Evolutionary conservation across 805 yeast genomes (phyloP).

Genomic region (Candida andamanensis): DNA sequence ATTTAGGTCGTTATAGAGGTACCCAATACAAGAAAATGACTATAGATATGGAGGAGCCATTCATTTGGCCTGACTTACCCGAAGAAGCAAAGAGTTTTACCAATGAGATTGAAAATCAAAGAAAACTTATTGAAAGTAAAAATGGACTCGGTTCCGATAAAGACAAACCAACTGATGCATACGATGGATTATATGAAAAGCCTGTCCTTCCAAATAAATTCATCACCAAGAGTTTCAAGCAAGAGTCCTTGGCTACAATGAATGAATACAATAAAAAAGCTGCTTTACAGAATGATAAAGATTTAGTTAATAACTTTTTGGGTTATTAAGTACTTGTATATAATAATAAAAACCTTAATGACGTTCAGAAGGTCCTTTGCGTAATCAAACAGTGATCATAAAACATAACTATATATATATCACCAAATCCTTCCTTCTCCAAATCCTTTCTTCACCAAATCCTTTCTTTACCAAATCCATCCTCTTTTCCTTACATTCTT

Average conservation of each 20-base stretch:
- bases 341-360: constrained; percentile 3
- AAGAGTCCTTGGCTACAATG: constrained; percentile 18
- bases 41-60: constrained; percentile 92
- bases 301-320: constrained; percentile 25
- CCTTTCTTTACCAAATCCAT: constrained; percentile 18
- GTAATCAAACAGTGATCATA: no score
- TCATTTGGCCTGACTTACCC: constrained; percentile 79
- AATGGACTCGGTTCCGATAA: constrained; percentile 60
- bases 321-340: constrained; percentile 18
- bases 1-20: constrained; percentile 66
- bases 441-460: constrained; percentile 15
- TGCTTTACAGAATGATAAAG: constrained; percentile 23
- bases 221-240: constrained; percentile 24
- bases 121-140: constrained; percentile 47
- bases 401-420: background rate
- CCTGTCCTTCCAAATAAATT: constrained; percentile 38
- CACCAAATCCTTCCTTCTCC: constrained; percentile 10
- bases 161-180: constrained; percentile 62
- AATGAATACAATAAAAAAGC: constrained; percentile 16
- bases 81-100: constrained; percentile 32
- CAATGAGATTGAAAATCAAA: constrained; percentile 42
- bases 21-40: constrained; percentile 94
- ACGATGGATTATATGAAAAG: constrained; percentile 60
- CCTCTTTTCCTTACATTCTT: constrained; percentile 9
- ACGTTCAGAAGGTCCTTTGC: background rate